Conservation (phyloP, 805 yeast genomes). For the Wickerhamomyces pijperi region DNA sequence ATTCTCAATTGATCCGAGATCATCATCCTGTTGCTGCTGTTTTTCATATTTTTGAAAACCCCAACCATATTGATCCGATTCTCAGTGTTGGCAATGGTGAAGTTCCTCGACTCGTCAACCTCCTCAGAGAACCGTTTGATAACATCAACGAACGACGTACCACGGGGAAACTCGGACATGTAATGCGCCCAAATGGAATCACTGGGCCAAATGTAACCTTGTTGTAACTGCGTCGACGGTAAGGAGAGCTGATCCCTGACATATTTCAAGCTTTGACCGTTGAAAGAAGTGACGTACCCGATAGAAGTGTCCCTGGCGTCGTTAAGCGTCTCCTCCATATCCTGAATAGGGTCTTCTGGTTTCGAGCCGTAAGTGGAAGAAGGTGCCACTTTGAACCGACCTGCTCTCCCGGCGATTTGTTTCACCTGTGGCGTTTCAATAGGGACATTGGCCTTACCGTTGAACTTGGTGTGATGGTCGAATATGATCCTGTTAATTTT, state of each 20-base stretch:
- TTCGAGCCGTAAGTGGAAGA: conserved; percentile 8
- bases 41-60: conserved; percentile 29
- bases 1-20: conserved; percentile 48
- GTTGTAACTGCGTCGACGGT: conserved; percentile 38
- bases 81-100: conserved; percentile 26
- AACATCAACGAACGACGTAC: conserved; percentile 33
- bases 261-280: conserved; percentile 28
- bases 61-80: conserved; percentile 24
- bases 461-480: conserved; percentile 53
- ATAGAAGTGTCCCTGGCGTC: conserved; percentile 16
- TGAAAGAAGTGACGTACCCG: conserved; percentile 48
- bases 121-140: conserved; percentile 35
- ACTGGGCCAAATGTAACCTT: conserved; percentile 77
- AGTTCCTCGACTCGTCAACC: conserved; percentile 20
- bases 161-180: conserved; percentile 47
- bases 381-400: conserved; percentile 47
- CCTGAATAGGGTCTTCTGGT: neutral
- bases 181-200: conserved; percentile 57
- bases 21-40: no score
- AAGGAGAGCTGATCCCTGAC: conserved; percentile 37
- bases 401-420: conserved; percentile 96
- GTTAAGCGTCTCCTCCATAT: conserved; percentile 1
- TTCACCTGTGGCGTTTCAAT: conserved; percentile 61
- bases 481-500: conserved; percentile 76
- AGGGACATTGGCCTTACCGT: conserved; percentile 40